phyloP scores from a whole-genome alignment of 2,329 filamentous ascomycete species.

The Coniochaeta hoffmannii region DNA sequence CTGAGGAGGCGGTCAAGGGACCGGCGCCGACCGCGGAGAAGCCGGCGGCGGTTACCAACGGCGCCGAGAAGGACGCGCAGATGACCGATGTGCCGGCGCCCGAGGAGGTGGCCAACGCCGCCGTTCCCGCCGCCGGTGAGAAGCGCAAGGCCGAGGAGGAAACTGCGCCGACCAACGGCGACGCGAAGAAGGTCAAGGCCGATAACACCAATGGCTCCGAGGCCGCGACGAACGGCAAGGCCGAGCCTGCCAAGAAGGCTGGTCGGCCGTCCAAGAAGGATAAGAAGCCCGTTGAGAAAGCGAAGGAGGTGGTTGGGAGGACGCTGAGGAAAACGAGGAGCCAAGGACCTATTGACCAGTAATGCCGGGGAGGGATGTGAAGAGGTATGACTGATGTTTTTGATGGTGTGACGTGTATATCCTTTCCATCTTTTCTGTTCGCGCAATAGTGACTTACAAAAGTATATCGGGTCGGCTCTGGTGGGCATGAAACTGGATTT shows the following conservation, averaged over 20 bases:
- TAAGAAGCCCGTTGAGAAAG: conserved; percentile 10
- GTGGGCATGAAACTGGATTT: not conserved
- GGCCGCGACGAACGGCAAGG: conserved; percentile 6
- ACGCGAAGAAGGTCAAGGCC: conserved; percentile 5
- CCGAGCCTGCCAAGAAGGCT: conserved; percentile 19
- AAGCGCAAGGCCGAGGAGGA: conserved; percentile 2
- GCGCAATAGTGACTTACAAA: not conserved
- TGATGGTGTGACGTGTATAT: not conserved
- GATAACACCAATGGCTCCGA: conserved; percentile 2
- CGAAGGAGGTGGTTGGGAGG: conserved; percentile 7
- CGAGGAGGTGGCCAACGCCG: not conserved
- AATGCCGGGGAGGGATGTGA: not conserved
- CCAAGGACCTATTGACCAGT: conserved; percentile 15
- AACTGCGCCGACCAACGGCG: not conserved
- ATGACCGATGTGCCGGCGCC: not conserved
- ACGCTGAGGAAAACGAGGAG: conserved; percentile 18
- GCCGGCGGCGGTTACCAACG: not conserved
- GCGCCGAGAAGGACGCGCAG: not conserved
- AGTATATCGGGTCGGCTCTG: not conserved
- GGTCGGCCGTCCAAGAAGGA: conserved; percentile 27
- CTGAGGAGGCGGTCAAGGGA: not conserved
- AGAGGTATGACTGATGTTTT: not conserved
- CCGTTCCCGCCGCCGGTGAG: not conserved
- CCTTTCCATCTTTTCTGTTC: not conserved
- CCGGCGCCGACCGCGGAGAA: not conserved